phyloP scores from a whole-genome alignment of 1,284 basidiomycete species.

The Sanghuangporus baumii region DNA sequence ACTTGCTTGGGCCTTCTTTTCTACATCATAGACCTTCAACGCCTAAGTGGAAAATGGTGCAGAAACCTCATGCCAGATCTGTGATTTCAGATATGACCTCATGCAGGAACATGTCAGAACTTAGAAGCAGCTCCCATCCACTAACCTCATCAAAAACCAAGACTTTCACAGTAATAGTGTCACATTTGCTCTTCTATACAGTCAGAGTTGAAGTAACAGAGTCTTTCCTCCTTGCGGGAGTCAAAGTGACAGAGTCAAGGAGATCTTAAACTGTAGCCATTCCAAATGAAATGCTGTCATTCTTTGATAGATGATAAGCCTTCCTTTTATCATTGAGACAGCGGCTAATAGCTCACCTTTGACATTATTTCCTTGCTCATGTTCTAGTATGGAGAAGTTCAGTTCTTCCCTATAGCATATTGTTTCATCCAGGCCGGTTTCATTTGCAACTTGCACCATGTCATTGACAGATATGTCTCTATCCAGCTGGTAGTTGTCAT shows the following conservation, averaged over 20 bases:
- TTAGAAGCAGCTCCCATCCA: not conserved
- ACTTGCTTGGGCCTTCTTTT: not conserved
- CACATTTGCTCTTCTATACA: not conserved
- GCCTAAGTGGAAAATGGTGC: too few relatives aligned
- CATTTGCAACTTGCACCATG: not conserved
- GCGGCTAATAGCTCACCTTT: not conserved
- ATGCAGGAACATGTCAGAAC: not conserved
- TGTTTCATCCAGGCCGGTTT: not conserved
- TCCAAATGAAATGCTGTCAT: not conserved
- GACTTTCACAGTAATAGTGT: not conserved
- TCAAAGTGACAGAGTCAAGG: not conserved
- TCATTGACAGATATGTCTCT: not conserved
- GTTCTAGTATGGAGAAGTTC: not conserved
- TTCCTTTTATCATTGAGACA: not conserved
- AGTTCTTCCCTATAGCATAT: not conserved
- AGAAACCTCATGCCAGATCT: too few relatives aligned
- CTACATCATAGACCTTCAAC: not conserved
- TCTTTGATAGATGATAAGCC: not conserved
- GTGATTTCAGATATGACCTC: not conserved
- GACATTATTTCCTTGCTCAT: not conserved
- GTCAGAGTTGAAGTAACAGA: not conserved
- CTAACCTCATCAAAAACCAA: not conserved
- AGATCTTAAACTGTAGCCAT: not conserved
- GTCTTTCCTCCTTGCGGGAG: not conserved
- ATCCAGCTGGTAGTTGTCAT: not conserved